Evolutionary conservation across 2,329 filamentous ascomycete species (phyloP).

Genomic region (Zelopaecilomyces penicillatus): DNA sequence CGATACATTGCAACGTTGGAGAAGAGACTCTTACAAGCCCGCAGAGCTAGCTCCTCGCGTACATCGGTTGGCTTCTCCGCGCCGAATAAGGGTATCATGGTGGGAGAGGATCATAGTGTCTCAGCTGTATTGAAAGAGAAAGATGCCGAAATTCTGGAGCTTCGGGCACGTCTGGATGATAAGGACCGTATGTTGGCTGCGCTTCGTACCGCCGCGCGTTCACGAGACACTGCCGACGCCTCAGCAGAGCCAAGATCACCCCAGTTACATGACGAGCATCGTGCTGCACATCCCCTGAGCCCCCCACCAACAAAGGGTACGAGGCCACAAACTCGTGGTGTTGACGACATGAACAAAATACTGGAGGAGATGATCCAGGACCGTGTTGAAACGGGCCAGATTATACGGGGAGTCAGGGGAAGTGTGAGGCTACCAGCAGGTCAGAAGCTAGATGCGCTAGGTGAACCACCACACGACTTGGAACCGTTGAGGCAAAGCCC

Average conservation of each 20-base stretch:
- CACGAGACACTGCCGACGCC: conserved; percentile 70
- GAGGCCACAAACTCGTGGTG: conserved; percentile 56
- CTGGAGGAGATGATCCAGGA: conserved; percentile 95
- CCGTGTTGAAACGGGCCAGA: conserved; percentile 66
- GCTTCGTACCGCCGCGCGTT: conserved; percentile 74
- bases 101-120: conserved; percentile 72
- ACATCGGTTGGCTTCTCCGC: conserved; percentile 65
- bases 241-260: conserved; percentile 25
- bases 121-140: conserved; percentile 72
- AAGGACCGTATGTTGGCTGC: conserved; percentile 91
- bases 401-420: conserved; percentile 57
- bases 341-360: conserved; percentile 89
- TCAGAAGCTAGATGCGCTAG: conserved; percentile 29
- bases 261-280: conserved; percentile 10
- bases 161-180: conserved; percentile 84
- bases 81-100: conserved; percentile 54
- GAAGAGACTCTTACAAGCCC: conserved; percentile 81
- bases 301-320: conserved; percentile 14
- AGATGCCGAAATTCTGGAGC: conserved; percentile 83
- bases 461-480: conserved; percentile 26
- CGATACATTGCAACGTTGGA: conserved; percentile 92
- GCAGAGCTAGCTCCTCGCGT: conserved; percentile 81
- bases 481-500: conserved; percentile 33
- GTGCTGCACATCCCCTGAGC: conserved; percentile 9
- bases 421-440: conserved; percentile 53